Base-by-base conservation (phyloP, 139 green algal genomes). In the Eudorina sp. region DNA sequence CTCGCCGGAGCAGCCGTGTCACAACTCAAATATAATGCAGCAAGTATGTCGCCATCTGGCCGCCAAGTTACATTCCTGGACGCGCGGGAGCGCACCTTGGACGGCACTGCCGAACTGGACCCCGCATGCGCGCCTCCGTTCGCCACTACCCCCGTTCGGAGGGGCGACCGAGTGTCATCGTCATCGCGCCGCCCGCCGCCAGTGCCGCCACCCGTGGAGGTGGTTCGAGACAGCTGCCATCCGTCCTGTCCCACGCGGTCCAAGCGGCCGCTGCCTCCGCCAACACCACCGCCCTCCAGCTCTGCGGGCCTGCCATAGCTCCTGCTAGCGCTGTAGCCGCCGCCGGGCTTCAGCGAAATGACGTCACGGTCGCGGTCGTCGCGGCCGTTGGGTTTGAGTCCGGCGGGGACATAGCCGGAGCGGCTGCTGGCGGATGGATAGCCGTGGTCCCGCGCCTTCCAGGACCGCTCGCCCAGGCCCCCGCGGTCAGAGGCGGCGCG, bases 371-470 rank as follows among this genome's bases (percentile, higher is more conserved):
- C 73, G n/a, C n/a, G n/a, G 45, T 62, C 45, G 43, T 45, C 27
- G 70, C 70, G 4, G 73, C 25, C 73, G 8, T 6, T 25, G 73
- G 29, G 73, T 18, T 62, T 43, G 29, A 62, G 31, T 29, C 34
- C 51, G 6, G 36, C 48, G 14, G 76, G 76, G 16, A 69, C 76
- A 31, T 83, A 83, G 36, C 76, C 51, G 4, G 76, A 69, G 4
- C 76, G 31, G 16, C 29, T 51, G 76, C 31, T 38, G 11, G 48
- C 23, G 36, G 13, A n/a, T 27, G 73, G 25, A 43, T 31, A 62
- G n/a, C 73, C 46, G 25, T 62, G 62, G 9, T 81, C 73, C 8
- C 73, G 76, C 51, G 51, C 5, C 36, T 83, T 83, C 76, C 76
- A 83, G 13, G 51, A 83, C 41, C 51, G 76, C 13, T 83, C 76